phyloP scores from a whole-genome alignment of 805 yeast species.

The Candida silvatica region DNA sequence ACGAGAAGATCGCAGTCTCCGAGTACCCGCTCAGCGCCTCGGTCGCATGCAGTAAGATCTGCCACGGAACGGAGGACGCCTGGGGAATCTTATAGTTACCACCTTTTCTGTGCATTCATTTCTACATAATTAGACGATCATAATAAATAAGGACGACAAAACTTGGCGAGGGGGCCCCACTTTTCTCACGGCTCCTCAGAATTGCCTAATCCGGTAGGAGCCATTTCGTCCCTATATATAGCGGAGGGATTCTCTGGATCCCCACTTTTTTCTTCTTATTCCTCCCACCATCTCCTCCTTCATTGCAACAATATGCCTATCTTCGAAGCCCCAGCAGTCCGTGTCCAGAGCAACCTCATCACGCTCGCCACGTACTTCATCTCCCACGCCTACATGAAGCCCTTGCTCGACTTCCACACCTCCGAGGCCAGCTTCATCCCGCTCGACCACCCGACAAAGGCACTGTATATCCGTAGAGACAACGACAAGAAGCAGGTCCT shows the following conservation, averaged over 20 bases:
- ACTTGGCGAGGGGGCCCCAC: too few species aligned
- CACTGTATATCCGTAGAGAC: slow-evolving; percentile 40
- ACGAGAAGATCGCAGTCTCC: slow-evolving; percentile 92
- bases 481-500: slow-evolving; percentile 33
- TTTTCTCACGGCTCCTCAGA: too few species aligned
- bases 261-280: too few species aligned
- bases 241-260: too few species aligned
- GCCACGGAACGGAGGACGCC: slow-evolving; percentile 98
- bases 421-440: slow-evolving; percentile 34
- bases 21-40: slow-evolving; percentile 95
- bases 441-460: slow-evolving; percentile 29
- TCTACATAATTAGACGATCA: too few species aligned
- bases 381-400: slow-evolving; percentile 32
- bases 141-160: too few species aligned
- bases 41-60: slow-evolving; percentile 95
- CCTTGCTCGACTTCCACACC: slow-evolving; percentile 29
- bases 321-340: slow-evolving; percentile 40
- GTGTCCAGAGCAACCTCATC: slow-evolving; percentile 29
- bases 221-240: too few species aligned
- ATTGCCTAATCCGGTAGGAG: too few species aligned
- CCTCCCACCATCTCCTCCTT: too few species aligned
- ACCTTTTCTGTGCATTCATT: too few species aligned
- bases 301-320: slow-evolving; percentile 34
- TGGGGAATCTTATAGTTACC: slow-evolving; percentile 61
- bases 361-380: slow-evolving; percentile 33